Conservation (phyloP, 495 filamentous ascomycete genomes). For the Diplogelasinospora grovesii region DNA sequence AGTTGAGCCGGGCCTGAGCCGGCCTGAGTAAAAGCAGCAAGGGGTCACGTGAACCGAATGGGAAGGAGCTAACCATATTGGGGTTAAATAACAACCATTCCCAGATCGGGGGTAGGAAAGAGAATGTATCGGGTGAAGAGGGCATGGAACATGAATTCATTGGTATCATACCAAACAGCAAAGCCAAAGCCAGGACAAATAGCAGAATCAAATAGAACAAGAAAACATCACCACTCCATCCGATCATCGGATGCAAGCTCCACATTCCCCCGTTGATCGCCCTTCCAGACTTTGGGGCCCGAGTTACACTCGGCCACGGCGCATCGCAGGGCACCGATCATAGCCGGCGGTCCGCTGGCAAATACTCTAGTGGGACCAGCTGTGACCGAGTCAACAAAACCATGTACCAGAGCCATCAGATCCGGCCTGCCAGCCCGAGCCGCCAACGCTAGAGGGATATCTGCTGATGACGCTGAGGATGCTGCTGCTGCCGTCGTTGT, state of each 20-base stretch:
- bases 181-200: no score
- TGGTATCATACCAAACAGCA: no score
- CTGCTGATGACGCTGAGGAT: not conserved
- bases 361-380: slow-evolving; percentile 49
- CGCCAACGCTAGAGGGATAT: not conserved
- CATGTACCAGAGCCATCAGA: slow-evolving; percentile 24
- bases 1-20: no score
- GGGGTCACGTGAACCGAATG: no score
- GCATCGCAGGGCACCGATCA: slow-evolving; percentile 49
- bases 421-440: slow-evolving; percentile 22
- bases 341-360: slow-evolving; percentile 54
- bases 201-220: not conserved
- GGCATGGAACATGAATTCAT: no score
- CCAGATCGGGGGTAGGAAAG: no score
- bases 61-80: no score
- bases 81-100: no score
- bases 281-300: slow-evolving; percentile 44
- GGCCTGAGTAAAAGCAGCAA: no score
- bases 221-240: slow-evolving; percentile 30
- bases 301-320: slow-evolving; percentile 50
- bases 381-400: slow-evolving; percentile 30
- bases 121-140: no score
- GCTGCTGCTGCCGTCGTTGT: no score
- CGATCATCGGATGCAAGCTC: slow-evolving; percentile 50
- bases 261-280: slow-evolving; percentile 51